These are phyloP conservation scores for Anaeromyces robustus DNA, from an alignment of 192 early-diverging fungal species.

Conservation along the genomic window DNA sequence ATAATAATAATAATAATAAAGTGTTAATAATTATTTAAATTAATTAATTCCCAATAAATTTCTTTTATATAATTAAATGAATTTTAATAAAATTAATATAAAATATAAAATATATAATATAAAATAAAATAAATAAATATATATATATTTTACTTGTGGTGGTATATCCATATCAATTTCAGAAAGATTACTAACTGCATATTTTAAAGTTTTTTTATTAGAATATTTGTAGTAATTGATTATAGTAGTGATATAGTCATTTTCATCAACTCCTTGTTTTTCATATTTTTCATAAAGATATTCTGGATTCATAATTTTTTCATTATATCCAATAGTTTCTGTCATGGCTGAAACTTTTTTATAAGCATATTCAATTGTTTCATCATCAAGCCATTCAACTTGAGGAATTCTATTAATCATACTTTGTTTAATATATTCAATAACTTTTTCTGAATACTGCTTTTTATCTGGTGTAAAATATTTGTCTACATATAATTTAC, in stretches of 20 bases:
- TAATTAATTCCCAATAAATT: too few relatives aligned
- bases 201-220: neutral
- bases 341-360: constrained; percentile 39
- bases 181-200: too few relatives aligned
- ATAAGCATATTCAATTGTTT: constrained; percentile 27
- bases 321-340: constrained; percentile 46
- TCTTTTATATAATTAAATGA: too few relatives aligned
- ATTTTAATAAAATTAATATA: too few relatives aligned
- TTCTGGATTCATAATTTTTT: constrained; percentile 25
- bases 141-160: too few relatives aligned
- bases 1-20: too few relatives aligned
- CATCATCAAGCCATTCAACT: constrained; percentile 42
- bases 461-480: neutral
- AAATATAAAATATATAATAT: too few relatives aligned
- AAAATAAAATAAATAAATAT: constrained; percentile 2
- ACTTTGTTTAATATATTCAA: constrained; percentile 20
- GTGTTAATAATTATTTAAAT: too few relatives aligned
- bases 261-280: too few relatives aligned
- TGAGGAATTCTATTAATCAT: constrained; percentile 18
- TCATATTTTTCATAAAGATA: too few relatives aligned
- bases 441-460: neutral
- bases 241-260: constrained; percentile 9
- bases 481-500: constrained; percentile 5
- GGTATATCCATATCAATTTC: too few relatives aligned
- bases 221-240: constrained; percentile 6